Evolutionary conservation across 306 rosid genomes (phyloP), one percentile per base, ranked within the genome.

Genomic region (Lathyrus aphaca): DNA sequence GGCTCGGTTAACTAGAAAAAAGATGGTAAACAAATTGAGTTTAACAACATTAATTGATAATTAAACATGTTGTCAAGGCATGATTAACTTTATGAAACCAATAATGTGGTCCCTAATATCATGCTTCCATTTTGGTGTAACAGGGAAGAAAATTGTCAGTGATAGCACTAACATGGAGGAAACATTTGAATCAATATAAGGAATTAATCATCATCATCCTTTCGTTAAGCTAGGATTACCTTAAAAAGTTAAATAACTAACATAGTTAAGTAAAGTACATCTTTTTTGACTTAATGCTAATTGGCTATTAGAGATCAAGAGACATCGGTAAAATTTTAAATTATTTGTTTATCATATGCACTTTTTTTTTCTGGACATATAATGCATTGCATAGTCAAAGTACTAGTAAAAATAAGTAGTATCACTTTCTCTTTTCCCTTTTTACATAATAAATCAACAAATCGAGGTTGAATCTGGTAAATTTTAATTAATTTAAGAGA

Each of bases 51-150:
- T 78, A 78, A 62, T 70, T 74, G 73, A 74, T 70, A 58, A 73
- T 79, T 63, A 79, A 82, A 80, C 72, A 67, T 62, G 40, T 66
- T 80, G 60, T 44, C 64, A 86, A 81, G 78, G 67, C 51, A 68
- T 68, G 79, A 79, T 84, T 83, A 85, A 79, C 91, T 90, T 90
- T 85, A 77, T 30, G 86, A 79, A 82, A 87, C 85, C 84, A 66
- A 75, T 69, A 62, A 57, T 65, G 90, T 84, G 96, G 95, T 86
- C 96, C 96, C 85, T 49, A 64, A 64, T 73, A 82, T 84, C 62
- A 82, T 82, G 96, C 83, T 81, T 77, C 85, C 82, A 72, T 64
- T 77, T 81, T 72, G 80, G 91, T 78, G 82, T 80, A 86, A 86
- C 89, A 77, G 69, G 87, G 82, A 71, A 80, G 76, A 77, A 68